Conservation (phyloP, 805 yeast genomes). For the Ogataea haglerorum region DNA sequence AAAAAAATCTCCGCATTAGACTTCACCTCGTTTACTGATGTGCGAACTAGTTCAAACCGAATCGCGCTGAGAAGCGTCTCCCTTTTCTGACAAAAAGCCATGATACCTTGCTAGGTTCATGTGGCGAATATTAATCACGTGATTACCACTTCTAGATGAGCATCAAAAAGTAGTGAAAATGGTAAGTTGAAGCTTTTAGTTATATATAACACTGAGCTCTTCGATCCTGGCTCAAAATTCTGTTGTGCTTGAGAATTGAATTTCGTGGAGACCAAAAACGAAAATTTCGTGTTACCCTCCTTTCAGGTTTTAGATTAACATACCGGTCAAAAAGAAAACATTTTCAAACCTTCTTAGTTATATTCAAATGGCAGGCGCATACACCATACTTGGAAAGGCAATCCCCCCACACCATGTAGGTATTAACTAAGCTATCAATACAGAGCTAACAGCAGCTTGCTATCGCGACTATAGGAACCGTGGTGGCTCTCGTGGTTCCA, state of each 20-base stretch:
- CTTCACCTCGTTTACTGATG: background rate
- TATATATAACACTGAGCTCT: too few relatives aligned
- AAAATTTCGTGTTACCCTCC: too few relatives aligned
- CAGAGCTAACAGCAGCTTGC: constrained; percentile 47
- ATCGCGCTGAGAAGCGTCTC: background rate
- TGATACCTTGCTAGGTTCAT: background rate
- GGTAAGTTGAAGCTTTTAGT: too few relatives aligned
- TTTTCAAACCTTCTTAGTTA: background rate
- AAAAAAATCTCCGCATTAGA: too few relatives aligned
- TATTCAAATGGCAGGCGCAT: constrained; percentile 71
- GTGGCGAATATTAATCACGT: too few relatives aligned
- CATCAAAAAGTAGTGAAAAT: too few relatives aligned
- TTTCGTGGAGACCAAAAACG: too few relatives aligned
- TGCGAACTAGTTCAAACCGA: background rate
- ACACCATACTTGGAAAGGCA: constrained; percentile 78
- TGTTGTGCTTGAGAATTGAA: too few relatives aligned
- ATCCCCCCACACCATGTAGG: constrained; percentile 76
- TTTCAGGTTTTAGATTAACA: too few relatives aligned
- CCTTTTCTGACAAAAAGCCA: constrained; percentile 2
- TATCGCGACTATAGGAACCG: constrained; percentile 72
- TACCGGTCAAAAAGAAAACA: background rate
- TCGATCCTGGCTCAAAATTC: too few relatives aligned
- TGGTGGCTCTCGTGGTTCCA: constrained; percentile 61
- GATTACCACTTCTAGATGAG: too few relatives aligned
- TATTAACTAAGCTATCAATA: constrained; percentile 11